Evolutionary conservation across 805 yeast genomes (phyloP), one percentile per base, ranked within the genome.

Genomic region (Ogataea chonburiensis): DNA sequence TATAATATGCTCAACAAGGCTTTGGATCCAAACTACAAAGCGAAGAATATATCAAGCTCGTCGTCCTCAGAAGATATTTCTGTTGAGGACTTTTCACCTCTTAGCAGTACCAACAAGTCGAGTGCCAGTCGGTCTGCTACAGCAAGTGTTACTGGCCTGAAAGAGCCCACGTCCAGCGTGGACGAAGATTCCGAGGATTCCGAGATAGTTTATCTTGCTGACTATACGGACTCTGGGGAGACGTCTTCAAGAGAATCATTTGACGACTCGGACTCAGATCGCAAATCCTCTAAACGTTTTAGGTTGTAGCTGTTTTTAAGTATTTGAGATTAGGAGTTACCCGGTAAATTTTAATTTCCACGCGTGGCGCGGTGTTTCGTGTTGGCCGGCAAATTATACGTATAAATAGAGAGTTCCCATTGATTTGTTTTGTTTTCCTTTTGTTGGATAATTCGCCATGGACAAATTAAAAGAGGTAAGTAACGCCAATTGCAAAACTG

Each of bases 391-490:
- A 33, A 34, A 28, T 19, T 24, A 16, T 37, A 16, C 30, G 10
- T 37, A 37, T 31, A 37, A 26, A 37, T 22, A 27, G 37, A 31
- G 37, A 24, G 18, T 37, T 27, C 41, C 41, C 33, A 28, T 37
- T 35, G 39, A 35, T 31, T 31, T 37, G 36, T 37, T 37, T 31
- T 37, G 33, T 30, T 37, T 25, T 30, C 32, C 25, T 31, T 21
- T 14, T 17, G 14, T 16, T 12, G 20, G n/a, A 26, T 16, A 20
- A 32, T 22, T 17, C 39, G 61, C 41, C 52, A 70, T 70, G 75
- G 76, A 70, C 43, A 70, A 69, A 55, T 63, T 70, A 41, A 69
- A 68, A 60, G 76, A 70, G 55, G 74, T 69, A 58, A 40, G 74
- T 60, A 24, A 5, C 15, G 21, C 17, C 22, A 19, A 28, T 17